Percentiles rank a stretch among this genome's conserved stretches.
These are phyloP conservation scores for Monoraphidium neglectum DNA, from an alignment of 139 green algal genomes.

Conservation along the genomic window DNA sequence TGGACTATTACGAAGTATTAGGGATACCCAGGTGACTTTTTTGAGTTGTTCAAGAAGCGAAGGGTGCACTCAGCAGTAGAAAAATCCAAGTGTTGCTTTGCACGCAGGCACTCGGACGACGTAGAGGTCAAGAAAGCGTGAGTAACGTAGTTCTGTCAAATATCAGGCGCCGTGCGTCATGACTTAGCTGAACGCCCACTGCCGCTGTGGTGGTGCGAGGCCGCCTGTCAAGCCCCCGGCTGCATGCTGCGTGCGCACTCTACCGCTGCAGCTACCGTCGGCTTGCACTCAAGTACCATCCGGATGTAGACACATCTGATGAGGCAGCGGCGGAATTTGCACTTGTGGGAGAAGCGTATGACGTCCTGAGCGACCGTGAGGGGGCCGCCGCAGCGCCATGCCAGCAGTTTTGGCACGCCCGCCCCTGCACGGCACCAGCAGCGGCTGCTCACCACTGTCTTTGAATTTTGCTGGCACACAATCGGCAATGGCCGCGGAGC, in stretches of 20 bases:
- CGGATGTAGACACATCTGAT: constrained; percentile 52
- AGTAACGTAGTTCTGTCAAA: constrained; percentile 29
- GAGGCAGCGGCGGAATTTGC: constrained; percentile 50
- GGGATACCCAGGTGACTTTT: no score
- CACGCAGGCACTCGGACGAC: constrained; percentile 58
- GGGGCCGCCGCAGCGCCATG: no score
- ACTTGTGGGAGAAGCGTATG: constrained; percentile 71
- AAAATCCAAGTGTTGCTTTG: no score
- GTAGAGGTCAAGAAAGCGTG: constrained; percentile 72
- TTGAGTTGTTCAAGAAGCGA: neutral
- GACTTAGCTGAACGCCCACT: neutral
- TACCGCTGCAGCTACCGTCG: constrained; percentile 60
- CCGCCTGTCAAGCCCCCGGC: neutral
- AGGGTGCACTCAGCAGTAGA: neutral
- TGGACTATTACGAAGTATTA: no score
- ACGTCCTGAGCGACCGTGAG: constrained; percentile 75
- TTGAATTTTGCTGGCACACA: no score
- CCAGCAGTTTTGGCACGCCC: no score
- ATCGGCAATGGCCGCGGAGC: no score
- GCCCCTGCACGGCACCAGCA: constrained; percentile 12
- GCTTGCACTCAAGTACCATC: constrained; percentile 74
- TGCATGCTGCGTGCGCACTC: neutral
- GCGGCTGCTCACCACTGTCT: neutral
- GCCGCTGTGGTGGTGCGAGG: neutral
- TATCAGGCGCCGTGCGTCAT: neutral